Evolutionary conservation across 345 rosid genomes (phyloP), one percentile per base, ranked within the genome.

Genomic region (Eucalyptus tenuipes): DNA sequence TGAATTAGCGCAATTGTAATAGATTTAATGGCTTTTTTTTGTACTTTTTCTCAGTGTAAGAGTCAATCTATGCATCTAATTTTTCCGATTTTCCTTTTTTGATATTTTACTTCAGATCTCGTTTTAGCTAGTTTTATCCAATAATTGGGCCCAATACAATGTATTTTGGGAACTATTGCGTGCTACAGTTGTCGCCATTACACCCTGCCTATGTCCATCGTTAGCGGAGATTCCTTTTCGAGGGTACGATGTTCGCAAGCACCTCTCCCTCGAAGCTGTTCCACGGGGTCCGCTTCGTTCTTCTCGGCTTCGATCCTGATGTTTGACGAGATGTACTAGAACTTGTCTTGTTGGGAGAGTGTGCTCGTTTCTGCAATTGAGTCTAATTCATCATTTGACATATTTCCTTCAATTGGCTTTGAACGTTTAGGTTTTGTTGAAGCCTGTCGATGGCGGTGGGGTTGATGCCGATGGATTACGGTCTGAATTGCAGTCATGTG

Each of bases 401-500:
- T n/a, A 85, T 45, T 2, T 25, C 79, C 87, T 50, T 27, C 87
- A 2, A 25, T 49, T 48, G 48, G 45, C 13, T 84, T 47, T 87
- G 79, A 68, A 27, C 47, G 17, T 90, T 86, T 85, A 95, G 99
- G 92, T 95, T 87, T 94, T 95, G 49, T 91, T 94, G 4, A 98
- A 95, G 99, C 97, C 96, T 79, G 20, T 93, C 64, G 90, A 89
- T 22, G 95, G 97, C 75, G 99, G 97, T 49, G 99, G 95, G 86
- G 93, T 94, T 52, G 99, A 95, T 42, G 93, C 90, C 61, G 94
- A 91, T 40, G 95, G 88, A 66, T 88, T 88, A 90, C 87, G 89
- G 84, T 82, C 93, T 91, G 87, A 90, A 45, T 64, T 95, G 93
- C 91, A 95, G 97, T 87, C 99, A 96, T 57, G 92, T 97, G 57